Percentiles rank a stretch among this genome's conserved stretches.
Conservation (phyloP, 2,329 filamentous ascomycete genomes). For the Hortaea sp. region DNA sequence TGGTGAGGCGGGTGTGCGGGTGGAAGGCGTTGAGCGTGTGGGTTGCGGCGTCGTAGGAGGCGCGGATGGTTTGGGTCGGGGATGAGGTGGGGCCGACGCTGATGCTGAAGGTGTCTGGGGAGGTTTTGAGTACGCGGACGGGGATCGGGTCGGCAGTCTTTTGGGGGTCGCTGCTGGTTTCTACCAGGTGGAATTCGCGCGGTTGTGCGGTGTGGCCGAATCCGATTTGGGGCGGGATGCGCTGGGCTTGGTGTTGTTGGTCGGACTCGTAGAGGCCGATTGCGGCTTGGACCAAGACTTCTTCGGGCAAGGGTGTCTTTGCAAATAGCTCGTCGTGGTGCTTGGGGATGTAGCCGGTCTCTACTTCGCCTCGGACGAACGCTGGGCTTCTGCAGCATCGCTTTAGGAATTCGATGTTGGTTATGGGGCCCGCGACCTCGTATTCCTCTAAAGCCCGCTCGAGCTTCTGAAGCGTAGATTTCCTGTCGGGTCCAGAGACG, state of each 20-base stretch:
- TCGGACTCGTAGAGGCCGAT: conserved; percentile 49
- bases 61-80: conserved; percentile 27
- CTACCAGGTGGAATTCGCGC: conserved; percentile 49
- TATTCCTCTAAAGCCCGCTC: conserved; percentile 73
- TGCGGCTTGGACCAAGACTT: conserved; percentile 79
- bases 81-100: conserved; percentile 36
- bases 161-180: conserved; percentile 34
- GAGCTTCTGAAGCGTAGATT: conserved; percentile 74
- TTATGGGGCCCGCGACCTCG: conserved; percentile 84
- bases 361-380: conserved; percentile 79
- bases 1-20: conserved; percentile 66
- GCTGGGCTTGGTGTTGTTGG: conserved; percentile 24
- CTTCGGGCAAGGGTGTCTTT: conserved; percentile 49
- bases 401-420: conserved; percentile 96
- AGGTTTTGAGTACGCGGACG: conserved; percentile 44
- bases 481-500: conserved; percentile 67
- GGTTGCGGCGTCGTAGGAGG: conserved; percentile 34
- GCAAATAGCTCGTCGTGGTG: conserved; percentile 70
- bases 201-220: conserved; percentile 52
- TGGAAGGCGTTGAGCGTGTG: conserved; percentile 64
- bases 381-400: conserved; percentile 68
- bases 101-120: conserved; percentile 35
- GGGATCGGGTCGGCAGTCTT: conserved; percentile 24
- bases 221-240: conserved; percentile 31
- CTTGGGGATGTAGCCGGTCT: conserved; percentile 94